phyloP scores from a whole-genome alignment of 345 rosid species.

The Boechera retrofracta region DNA sequence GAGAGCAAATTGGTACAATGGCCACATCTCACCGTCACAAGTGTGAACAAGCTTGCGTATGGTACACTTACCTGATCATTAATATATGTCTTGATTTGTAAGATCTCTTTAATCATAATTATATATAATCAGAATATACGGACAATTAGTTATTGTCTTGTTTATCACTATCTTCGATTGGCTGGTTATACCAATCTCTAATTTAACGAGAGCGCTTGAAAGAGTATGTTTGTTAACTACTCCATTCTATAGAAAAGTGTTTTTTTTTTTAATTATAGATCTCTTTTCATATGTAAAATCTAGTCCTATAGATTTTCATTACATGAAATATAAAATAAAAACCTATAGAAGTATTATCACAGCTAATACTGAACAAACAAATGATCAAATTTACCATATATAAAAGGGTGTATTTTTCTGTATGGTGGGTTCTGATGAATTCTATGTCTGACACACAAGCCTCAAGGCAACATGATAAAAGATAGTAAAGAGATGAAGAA shows the following conservation, averaged over 20 bases:
- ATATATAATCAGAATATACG: not conserved
- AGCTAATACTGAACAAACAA: not conserved
- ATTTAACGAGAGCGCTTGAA: slow-evolving; percentile 5
- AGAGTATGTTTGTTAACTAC: not conserved
- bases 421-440: slow-evolving; percentile 39
- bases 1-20: slow-evolving; percentile 88
- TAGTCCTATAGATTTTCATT: not conserved
- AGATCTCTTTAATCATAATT: slow-evolving; percentile 10
- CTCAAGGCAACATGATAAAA: slow-evolving; percentile 46
- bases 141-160: not conserved
- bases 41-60: slow-evolving; percentile 61
- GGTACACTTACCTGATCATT: slow-evolving; percentile 87
- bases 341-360: not conserved
- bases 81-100: not conserved
- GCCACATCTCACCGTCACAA: slow-evolving; percentile 96
- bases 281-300: not conserved
- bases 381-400: not conserved
- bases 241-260: not conserved
- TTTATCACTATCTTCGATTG: not conserved
- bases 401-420: slow-evolving; percentile 31
- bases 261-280: not conserved
- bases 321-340: too few relatives aligned
- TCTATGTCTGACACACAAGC: slow-evolving; percentile 45
- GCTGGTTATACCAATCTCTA: slow-evolving; percentile 5
- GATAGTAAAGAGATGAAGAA: slow-evolving; percentile 47